Conservation (phyloP, 140 eudicot species). For the Flaveria floridana region DNA sequence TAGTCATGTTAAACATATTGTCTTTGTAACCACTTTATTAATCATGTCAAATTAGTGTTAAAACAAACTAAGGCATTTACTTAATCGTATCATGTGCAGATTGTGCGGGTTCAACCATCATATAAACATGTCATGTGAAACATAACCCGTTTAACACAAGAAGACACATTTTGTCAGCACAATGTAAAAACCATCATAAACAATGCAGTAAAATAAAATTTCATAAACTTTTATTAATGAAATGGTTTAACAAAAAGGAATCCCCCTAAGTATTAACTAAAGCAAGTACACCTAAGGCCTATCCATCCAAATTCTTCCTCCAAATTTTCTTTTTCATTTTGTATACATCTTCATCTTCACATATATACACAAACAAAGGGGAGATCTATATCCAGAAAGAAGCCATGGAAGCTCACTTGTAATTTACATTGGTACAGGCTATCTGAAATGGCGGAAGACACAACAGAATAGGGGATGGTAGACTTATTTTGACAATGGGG, state of each 20-base stretch:
- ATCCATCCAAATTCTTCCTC: conserved; percentile 41
- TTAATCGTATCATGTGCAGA: too few species aligned
- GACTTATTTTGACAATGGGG: conserved; percentile 32
- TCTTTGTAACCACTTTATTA: too few species aligned
- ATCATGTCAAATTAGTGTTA: too few species aligned
- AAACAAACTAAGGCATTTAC: too few species aligned
- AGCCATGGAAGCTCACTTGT: conserved; percentile 34
- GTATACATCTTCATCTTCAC: conserved; percentile 51
- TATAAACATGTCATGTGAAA: too few species aligned
- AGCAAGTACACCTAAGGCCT: conserved; percentile 36
- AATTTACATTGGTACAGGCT: conserved; percentile 43
- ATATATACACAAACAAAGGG: conserved; percentile 38
- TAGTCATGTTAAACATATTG: too few species aligned
- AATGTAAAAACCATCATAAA: conserved; percentile 8
- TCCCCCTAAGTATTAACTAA: conserved; percentile 34
- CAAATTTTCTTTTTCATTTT: conserved; percentile 24
- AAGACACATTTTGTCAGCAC: too few species aligned
- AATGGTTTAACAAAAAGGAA: conserved; percentile 42
- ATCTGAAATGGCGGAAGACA: conserved; percentile 34
- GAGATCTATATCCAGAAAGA: conserved; percentile 50
- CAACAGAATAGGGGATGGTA: conserved; percentile 27
- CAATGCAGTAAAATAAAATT: not conserved
- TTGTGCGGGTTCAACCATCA: too few species aligned
- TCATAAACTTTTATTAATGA: conserved; percentile 36
- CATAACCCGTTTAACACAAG: too few species aligned